Base-by-base conservation (phyloP, 1,139 yeast species). In the Saccharomyces hybrid region DNA sequence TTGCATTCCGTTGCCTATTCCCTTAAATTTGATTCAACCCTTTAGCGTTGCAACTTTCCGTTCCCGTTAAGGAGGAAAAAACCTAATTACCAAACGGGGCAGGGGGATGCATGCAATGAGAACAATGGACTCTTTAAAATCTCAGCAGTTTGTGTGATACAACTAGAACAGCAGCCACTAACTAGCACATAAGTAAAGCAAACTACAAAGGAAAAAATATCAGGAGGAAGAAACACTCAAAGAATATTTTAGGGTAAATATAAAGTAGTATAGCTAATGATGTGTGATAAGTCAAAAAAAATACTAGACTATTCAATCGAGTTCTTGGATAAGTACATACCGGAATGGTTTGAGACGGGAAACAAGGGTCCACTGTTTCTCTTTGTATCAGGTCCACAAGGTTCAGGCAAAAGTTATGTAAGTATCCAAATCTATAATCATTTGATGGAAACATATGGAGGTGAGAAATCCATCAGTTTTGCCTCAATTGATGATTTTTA, bases 401-500 rank as follows among this genome's bases (percentile, higher is more conserved):
- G 98, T 0, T 85, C 95, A 1, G 98, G 98, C 0, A 91, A 91
- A 69, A 81, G 96, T 2, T 87, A 81, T 53, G 74, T 85, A 13
- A 79, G 91, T 0, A 66, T 70, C 1, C 70, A 75, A 34, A 46
- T 68, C 2, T 53, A 55, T 27, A 55, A 57, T 25, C 56, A 63
- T 48, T 70, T 87, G 5, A 70, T 75, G 5, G 57, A 60, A 1
- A 64, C 72, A 47, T 68, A 83, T 28, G 63, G 70, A n/a, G 62
- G 68, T 4, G 60, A 63, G n/a, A 56, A 50, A 23, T 53, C 53
- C 6, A 75, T 83, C 3, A 76, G 83, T 1, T 82, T 79, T 50
- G 74, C 88, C 52, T 90, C 95, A 59, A 80, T 90, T 67, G 99
- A 93, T 71, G 99, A 93, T 69, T 79, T 89, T 56, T 93, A 93